Conservation (phyloP, 331 rosid species). For the Malus hybrid region DNA sequence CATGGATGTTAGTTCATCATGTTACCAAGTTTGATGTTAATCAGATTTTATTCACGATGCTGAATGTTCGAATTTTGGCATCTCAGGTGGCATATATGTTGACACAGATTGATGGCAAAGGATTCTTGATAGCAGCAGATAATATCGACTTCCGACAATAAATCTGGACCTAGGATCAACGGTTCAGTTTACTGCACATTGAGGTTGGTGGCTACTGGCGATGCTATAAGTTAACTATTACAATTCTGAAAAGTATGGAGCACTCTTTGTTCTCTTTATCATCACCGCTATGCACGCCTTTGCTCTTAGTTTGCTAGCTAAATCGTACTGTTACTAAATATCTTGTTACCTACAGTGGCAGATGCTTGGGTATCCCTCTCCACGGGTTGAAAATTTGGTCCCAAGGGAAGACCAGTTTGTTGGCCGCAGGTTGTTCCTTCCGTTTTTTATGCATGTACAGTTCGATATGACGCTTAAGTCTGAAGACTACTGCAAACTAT, state of each 20-base stretch:
- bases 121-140: background rate
- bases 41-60: background rate
- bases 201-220: background rate
- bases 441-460: conserved; percentile 28
- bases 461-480: conserved; percentile 9
- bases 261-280: background rate
- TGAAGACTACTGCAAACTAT: conserved; percentile 9
- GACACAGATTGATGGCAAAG: background rate
- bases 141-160: background rate
- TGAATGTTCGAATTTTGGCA: background rate
- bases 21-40: background rate
- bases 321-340: background rate
- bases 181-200: background rate
- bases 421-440: conserved; percentile 6
- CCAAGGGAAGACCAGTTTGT: conserved; percentile 17
- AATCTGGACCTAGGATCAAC: background rate
- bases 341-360: conserved; percentile 10
- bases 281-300: background rate
- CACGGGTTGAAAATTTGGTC: background rate
- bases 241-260: background rate
- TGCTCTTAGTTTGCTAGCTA: background rate
- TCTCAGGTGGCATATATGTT: background rate
- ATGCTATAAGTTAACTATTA: background rate
- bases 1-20: background rate
- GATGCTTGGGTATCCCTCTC: conserved; percentile 16